These are phyloP conservation scores for Aspergillus incahuasiensis DNA, from an alignment of 495 filamentous ascomycete species.

Conservation along the genomic window DNA sequence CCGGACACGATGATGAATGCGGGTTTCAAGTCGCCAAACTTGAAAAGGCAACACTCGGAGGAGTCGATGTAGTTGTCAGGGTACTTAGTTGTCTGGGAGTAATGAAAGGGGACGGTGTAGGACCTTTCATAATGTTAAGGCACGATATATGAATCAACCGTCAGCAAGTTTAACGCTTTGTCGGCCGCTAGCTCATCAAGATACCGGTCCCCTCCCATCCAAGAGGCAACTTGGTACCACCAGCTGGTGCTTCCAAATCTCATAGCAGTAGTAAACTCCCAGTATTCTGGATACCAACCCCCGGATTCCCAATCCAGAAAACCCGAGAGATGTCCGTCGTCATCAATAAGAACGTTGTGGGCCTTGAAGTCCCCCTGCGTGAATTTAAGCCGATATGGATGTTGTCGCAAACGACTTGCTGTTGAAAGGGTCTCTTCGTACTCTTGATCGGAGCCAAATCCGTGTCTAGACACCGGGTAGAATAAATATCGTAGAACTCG, in stretches of 20 bases:
- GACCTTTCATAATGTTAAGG: too few relatives aligned
- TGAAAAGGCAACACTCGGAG: too few relatives aligned
- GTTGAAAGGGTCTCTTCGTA: conserved; percentile 19
- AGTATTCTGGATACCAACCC: conserved; percentile 52
- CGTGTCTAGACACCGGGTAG: conserved; percentile 8
- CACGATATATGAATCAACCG: conserved; percentile 27
- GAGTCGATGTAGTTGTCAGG: too few relatives aligned
- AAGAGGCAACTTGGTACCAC: conserved; percentile 23
- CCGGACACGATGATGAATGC: too few relatives aligned
- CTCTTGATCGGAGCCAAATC: conserved; percentile 13
- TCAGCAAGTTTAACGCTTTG: conserved; percentile 22
- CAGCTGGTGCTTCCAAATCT: conserved; percentile 22
- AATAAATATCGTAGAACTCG: conserved; percentile 13
- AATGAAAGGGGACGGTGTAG: too few relatives aligned
- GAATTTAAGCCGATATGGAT: conserved; percentile 26
- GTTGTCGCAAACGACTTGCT: conserved; percentile 17
- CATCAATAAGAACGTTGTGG: conserved; percentile 43
- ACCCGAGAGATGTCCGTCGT: conserved; percentile 40
- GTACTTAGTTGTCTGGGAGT: too few relatives aligned
- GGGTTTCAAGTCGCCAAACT: too few relatives aligned
- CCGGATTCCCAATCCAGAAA: conserved; percentile 52
- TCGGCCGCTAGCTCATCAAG: conserved; percentile 20
- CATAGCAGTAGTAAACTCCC: conserved; percentile 45
- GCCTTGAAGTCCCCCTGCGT: conserved; percentile 48
- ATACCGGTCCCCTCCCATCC: conserved; percentile 25